These are phyloP conservation scores for Apiospora pterosperma DNA, from an alignment of 2,329 filamentous ascomycete genomes.

Conservation along the genomic window DNA sequence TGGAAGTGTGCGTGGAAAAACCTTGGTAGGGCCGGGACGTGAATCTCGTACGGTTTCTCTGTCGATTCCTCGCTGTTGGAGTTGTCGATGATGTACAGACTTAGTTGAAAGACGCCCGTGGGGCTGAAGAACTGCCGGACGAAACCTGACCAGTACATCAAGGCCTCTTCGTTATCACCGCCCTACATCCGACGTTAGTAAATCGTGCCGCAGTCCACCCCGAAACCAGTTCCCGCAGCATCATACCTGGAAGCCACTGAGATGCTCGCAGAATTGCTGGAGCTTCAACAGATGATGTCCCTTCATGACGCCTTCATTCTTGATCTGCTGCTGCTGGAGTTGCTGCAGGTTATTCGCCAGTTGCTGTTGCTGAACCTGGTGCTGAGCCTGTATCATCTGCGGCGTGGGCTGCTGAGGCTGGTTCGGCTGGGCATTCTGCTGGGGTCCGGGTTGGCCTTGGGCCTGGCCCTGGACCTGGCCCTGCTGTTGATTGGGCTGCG, in stretches of 20 bases:
- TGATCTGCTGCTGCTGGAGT: constrained; percentile 39
- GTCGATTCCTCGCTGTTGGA: constrained; percentile 42
- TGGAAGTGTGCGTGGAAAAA: constrained; percentile 90
- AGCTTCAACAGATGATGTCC: constrained; percentile 57
- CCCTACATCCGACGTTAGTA: constrained; percentile 35
- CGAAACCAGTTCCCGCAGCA: constrained; percentile 9
- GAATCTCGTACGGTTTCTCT: constrained; percentile 84
- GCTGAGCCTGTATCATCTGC: constrained; percentile 32
- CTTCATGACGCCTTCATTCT: constrained; percentile 46
- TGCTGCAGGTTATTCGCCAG: constrained; percentile 24
- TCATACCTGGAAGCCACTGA: constrained; percentile 55
- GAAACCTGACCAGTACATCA: constrained; percentile 78
- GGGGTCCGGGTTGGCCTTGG: constrained; percentile 25
- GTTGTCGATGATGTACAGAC: constrained; percentile 52
- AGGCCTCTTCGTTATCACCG: constrained; percentile 44
- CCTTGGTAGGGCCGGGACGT: constrained; percentile 74
- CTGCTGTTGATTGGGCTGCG: constrained; percentile 8
- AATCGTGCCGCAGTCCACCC: too few species aligned
- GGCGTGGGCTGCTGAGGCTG: constrained; percentile 25
- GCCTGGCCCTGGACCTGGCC: constrained; percentile 10
- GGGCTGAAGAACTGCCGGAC: constrained; percentile 79
- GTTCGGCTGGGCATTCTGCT: constrained; percentile 22
- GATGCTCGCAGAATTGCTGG: constrained; percentile 59
- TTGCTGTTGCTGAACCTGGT: constrained; percentile 32
- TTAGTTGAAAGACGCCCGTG: constrained; percentile 72